Percentiles rank a stretch among this genome's conserved stretches.
phyloP scores from a whole-genome alignment of 495 filamentous ascomycete species.

The Penicillium diatomitis region DNA sequence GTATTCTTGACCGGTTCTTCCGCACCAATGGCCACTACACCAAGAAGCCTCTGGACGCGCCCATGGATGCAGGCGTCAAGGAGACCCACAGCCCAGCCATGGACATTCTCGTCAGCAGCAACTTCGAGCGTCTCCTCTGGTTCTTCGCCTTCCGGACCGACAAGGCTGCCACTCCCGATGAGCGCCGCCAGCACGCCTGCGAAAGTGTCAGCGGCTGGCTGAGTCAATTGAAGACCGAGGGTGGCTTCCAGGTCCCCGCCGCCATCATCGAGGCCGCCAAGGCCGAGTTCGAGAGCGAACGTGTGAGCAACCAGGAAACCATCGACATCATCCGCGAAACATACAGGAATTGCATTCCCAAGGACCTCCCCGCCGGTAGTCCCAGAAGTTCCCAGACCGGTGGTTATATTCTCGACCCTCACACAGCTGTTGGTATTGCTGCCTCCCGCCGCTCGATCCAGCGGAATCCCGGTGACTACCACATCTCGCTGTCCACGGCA shows the following conservation, averaged over 20 bases:
- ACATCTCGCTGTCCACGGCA: constrained; percentile 81
- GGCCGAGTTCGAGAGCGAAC: constrained; percentile 68
- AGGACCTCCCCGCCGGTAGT: constrained; percentile 18
- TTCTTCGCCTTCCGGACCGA: constrained; percentile 65
- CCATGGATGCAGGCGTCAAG: constrained; percentile 30
- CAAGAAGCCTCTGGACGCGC: constrained; percentile 36
- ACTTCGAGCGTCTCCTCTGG: constrained; percentile 97
- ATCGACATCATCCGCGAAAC: constrained; percentile 58
- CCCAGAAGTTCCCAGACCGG: constrained; percentile 26
- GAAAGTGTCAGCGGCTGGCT: constrained; percentile 66
- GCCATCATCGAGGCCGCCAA: constrained; percentile 57
- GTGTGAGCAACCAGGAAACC: constrained; percentile 72
- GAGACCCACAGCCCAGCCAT: constrained; percentile 88
- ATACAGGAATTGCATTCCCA: constrained; percentile 43
- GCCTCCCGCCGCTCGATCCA: constrained; percentile 58
- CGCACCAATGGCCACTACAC: constrained; percentile 75
- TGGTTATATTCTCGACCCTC: constrained; percentile 80
- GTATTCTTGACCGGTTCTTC: constrained; percentile 70
- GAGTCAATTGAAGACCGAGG: constrained; percentile 60
- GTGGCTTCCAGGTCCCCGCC: constrained; percentile 68
- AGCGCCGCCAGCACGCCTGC: constrained; percentile 31
- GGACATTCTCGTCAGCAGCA: constrained; percentile 91
- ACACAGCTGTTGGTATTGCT: constrained; percentile 76
- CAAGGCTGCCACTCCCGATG: constrained; percentile 15
- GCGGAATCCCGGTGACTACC: constrained; percentile 40